Conservation (phyloP, 768 basidiomycete genomes). For the Leccinum arenicola region DNA sequence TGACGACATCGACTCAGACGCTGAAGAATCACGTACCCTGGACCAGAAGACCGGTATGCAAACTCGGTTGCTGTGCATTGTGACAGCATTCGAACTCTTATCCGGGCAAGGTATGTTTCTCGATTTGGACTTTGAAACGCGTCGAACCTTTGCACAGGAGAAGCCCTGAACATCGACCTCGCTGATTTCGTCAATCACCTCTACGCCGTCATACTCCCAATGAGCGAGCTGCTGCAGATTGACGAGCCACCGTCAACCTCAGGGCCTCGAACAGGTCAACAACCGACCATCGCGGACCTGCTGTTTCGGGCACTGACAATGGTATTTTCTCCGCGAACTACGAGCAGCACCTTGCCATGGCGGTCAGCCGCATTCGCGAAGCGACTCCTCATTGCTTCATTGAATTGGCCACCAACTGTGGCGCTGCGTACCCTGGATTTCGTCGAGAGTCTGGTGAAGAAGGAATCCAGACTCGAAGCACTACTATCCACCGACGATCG, state of each 20-base stretch:
- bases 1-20: constrained; percentile 40
- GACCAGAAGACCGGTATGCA: constrained; percentile 43
- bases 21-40: constrained; percentile 27
- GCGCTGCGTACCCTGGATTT: constrained; percentile 73
- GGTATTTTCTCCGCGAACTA: constrained; percentile 73
- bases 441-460: constrained; percentile 65
- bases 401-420: constrained; percentile 74
- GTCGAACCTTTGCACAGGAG: constrained; percentile 49
- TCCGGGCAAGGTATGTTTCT: constrained; percentile 80
- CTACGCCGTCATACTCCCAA: constrained; percentile 76
- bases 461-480: constrained; percentile 78
- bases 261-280: constrained; percentile 26
- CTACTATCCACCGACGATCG: constrained; percentile 87
- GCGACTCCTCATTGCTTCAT: constrained; percentile 75
- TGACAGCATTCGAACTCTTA: constrained; percentile 95
- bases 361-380: constrained; percentile 92
- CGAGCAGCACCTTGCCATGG: constrained; percentile 58
- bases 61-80: constrained; percentile 77
- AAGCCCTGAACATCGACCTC: constrained; percentile 96
- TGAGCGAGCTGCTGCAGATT: constrained; percentile 64
- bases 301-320: constrained; percentile 84
- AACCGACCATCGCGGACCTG: constrained; percentile 55
- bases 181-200: constrained; percentile 82
- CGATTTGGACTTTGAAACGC: constrained; percentile 4
- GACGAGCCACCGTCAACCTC: constrained; percentile 45